A percentile compares a stretch with the other conserved stretches of the same genome.
Evolutionary conservation across 1,139 yeast genomes (phyloP).

Genomic region (Blastobotrys arbuscula): DNA sequence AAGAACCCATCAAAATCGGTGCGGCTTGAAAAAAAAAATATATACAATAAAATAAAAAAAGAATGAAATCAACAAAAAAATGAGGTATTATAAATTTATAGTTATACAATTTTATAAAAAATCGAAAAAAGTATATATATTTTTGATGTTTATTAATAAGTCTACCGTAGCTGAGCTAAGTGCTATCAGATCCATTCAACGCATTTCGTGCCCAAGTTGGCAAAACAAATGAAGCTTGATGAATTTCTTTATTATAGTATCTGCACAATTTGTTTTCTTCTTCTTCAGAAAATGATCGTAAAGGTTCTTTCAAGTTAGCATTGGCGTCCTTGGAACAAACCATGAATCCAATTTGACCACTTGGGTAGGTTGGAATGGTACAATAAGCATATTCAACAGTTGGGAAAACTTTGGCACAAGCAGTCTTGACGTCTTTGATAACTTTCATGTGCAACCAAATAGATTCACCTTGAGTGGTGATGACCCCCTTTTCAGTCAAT

Average conservation of each 20-base stretch:
- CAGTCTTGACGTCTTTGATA: conserved; percentile 52
- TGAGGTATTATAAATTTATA: too few relatives aligned
- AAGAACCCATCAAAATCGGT: too few relatives aligned
- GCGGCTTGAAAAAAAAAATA: too few relatives aligned
- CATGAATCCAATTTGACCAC: conserved; percentile 89
- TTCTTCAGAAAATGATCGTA: conserved; percentile 43
- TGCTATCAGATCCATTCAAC: conserved; percentile 22
- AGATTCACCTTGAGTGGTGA: conserved; percentile 90
- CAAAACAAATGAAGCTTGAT: conserved; percentile 71
- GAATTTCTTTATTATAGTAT: conserved; percentile 72
- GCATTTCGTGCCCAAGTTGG: conserved; percentile 74
- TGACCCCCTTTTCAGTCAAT: conserved; percentile 65
- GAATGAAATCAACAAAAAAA: neutral
- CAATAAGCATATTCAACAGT: conserved; percentile 78
- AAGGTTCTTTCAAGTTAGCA: conserved; percentile 51
- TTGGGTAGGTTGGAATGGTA: conserved; percentile 93
- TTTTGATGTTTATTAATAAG: too few relatives aligned
- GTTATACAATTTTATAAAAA: too few relatives aligned
- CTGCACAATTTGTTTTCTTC: conserved; percentile 51
- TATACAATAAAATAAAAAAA: too few relatives aligned
- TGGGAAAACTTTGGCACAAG: conserved; percentile 67
- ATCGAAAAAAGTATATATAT: too few relatives aligned
- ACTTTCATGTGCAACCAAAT: conserved; percentile 81
- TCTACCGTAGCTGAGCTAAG: neutral
- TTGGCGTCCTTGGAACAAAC: conserved; percentile 63